These are phyloP conservation scores for Beauveria varroae DNA, from an alignment of 2,329 filamentous ascomycete species.

Conservation along the genomic window DNA sequence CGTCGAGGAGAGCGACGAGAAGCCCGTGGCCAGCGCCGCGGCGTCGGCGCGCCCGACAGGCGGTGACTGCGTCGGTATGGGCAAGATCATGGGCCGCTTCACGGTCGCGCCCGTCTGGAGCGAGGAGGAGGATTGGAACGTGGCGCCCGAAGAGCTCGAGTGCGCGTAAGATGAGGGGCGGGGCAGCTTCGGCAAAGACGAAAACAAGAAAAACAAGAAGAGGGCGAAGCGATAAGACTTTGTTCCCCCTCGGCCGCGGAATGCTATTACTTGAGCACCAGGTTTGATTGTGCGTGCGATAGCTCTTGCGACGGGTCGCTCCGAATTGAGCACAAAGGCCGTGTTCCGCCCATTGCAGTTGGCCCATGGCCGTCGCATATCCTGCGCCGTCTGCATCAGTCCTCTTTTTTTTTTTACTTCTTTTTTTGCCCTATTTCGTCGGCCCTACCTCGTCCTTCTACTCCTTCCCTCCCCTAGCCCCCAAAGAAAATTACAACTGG, in stretches of 20 bases:
- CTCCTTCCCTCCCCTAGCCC: neutral
- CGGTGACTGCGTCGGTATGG: constrained; percentile 53
- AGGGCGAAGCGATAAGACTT: neutral
- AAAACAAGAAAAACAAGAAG: neutral
- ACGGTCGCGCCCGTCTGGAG: constrained; percentile 51
- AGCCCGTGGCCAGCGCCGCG: constrained; percentile 33
- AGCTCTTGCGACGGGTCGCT: neutral
- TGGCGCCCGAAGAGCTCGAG: constrained; percentile 27
- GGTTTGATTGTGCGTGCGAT: neutral
- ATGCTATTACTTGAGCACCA: neutral
- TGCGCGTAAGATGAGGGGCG: neutral
- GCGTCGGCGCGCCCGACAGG: constrained; percentile 3
- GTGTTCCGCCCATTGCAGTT: no score
- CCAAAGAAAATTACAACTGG: neutral
- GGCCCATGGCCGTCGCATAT: no score
- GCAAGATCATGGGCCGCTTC: constrained; percentile 55
- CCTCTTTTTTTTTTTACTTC: neutral
- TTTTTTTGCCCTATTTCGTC: neutral
- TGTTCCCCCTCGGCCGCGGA: no score
- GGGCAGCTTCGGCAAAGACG: neutral
- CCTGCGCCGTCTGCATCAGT: neutral
- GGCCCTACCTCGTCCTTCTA: neutral
- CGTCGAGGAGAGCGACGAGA: constrained; percentile 49
- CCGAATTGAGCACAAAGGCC: no score
- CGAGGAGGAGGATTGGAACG: constrained; percentile 50